phyloP scores from a whole-genome alignment of 352 stramenopile species.

The Pelagophyceae sp. region DNA sequence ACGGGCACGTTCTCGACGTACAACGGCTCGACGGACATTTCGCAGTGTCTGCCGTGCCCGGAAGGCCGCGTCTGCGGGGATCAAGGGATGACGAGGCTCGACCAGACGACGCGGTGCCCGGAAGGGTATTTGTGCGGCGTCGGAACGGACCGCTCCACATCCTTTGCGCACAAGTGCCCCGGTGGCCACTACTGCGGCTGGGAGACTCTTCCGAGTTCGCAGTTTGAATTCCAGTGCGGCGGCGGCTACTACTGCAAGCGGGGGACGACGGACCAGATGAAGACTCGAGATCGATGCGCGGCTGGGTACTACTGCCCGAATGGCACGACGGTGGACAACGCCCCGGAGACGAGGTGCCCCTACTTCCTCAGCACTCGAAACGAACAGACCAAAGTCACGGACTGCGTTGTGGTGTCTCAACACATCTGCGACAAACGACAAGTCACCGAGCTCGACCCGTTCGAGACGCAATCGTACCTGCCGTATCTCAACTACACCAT shows the following conservation, averaged over 20 bases:
- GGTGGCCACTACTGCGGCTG: slow-evolving; percentile 73
- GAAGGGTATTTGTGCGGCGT: slow-evolving; percentile 84
- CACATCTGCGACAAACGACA: slow-evolving; percentile 83
- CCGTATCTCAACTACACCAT: slow-evolving; percentile 36
- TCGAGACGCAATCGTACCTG: slow-evolving; percentile 54
- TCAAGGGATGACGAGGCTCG: slow-evolving; percentile 69
- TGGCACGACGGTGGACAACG: slow-evolving; percentile 68
- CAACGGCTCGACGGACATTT: slow-evolving; percentile 82
- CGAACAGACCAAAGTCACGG: slow-evolving; percentile 63
- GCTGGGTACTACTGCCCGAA: slow-evolving; percentile 81
- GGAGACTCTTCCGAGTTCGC: slow-evolving; percentile 62
- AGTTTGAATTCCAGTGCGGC: slow-evolving; percentile 72
- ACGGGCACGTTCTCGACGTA: slow-evolving; percentile 84
- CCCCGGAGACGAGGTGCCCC: slow-evolving; percentile 75
- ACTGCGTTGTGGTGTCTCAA: slow-evolving; percentile 74
- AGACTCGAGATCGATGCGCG: slow-evolving; percentile 77
- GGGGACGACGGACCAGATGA: slow-evolving; percentile 61
- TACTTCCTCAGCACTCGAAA: slow-evolving; percentile 67
- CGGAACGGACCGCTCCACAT: slow-evolving; percentile 69
- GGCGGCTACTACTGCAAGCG: slow-evolving; percentile 75
- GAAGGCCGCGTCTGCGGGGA: slow-evolving; percentile 81
- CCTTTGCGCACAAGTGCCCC: slow-evolving; percentile 83
- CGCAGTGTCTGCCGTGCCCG: slow-evolving; percentile 84
- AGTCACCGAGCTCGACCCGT: slow-evolving; percentile 43
- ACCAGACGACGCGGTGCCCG: slow-evolving; percentile 68